Evolutionary conservation across 2,329 filamentous ascomycete genomes (phyloP).

Genomic region (Colletotrichum musae): DNA sequence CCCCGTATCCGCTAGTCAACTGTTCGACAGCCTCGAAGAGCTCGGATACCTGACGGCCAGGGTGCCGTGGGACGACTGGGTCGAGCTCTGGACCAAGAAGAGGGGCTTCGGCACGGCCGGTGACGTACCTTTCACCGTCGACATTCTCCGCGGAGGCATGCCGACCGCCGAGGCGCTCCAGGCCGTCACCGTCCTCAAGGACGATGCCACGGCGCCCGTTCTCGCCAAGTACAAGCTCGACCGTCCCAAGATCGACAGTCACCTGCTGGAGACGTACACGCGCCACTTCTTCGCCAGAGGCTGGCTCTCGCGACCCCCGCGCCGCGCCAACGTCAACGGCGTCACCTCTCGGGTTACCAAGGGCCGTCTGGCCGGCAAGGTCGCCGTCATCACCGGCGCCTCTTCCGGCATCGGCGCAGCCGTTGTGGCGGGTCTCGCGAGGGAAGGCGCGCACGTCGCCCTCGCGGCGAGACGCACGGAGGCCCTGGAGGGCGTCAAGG

Average conservation of each 20-base stretch:
- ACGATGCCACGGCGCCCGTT: slow-evolving; percentile 75
- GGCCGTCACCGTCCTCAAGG: slow-evolving; percentile 81
- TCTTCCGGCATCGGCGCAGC: slow-evolving; percentile 86
- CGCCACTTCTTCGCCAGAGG: slow-evolving; percentile 86
- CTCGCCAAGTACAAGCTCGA: slow-evolving; percentile 67
- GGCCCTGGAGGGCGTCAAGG: slow-evolving; percentile 77
- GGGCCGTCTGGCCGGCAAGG: slow-evolving; percentile 76
- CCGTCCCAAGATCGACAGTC: slow-evolving; percentile 77
- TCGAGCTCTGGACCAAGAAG: slow-evolving; percentile 80
- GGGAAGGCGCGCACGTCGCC: slow-evolving; percentile 79
- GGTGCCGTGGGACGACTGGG: slow-evolving; percentile 81
- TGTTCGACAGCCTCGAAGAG: slow-evolving; percentile 75
- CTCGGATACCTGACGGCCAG: slow-evolving; percentile 80
- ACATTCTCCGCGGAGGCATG: slow-evolving; percentile 86
- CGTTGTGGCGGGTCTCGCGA: slow-evolving; percentile 77
- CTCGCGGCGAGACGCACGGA: slow-evolving; percentile 80
- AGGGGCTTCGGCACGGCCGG: slow-evolving; percentile 74
- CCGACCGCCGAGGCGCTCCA: slow-evolving; percentile 80
- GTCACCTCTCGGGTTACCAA: slow-evolving; percentile 49
- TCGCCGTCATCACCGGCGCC: slow-evolving; percentile 84
- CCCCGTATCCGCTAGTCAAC: slow-evolving; percentile 74
- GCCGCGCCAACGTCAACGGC: slow-evolving; percentile 53
- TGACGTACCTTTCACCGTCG: slow-evolving; percentile 81
- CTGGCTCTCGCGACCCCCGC: slow-evolving; percentile 78
- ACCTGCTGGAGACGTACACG: slow-evolving; percentile 82